Base-by-base conservation (phyloP, 768 basidiomycete genomes). In the Tulasnella calospora region DNA sequence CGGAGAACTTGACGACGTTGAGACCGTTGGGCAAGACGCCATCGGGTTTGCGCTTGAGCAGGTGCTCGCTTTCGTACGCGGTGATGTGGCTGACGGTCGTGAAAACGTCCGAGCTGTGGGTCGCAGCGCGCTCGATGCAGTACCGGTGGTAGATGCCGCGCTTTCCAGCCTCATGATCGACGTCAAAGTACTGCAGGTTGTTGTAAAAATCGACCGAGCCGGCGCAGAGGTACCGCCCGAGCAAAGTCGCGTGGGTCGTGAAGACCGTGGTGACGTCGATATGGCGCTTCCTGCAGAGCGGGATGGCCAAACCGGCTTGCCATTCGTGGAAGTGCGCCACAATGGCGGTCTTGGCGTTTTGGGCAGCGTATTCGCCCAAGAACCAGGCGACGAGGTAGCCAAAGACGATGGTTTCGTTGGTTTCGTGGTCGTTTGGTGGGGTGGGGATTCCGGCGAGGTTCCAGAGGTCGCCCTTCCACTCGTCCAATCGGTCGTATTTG, bases 381-480 rank as follows among this genome's bases (percentile, higher is more conserved):
- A 99, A 99, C 97, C 98, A 99, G 8, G 97, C 96, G 74, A 97
- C 94, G 80, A 99, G 91, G 84, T 99, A 99, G 19, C 97, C 97
- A 85, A 99, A 96, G 76, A 98, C 87, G 84, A 99, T 96, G 33
- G 96, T 92, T 83, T 99, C 97, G 87, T 99, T 99, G 33, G 98
- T 99, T 85, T 99, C 97, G 83, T 93, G 92, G 84, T 99, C 97
- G 82, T 94, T 94, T 1, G 96, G 94, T 23, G 98, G 98, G 69
- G 94, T 94, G 8, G 98, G 98, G 79, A 99, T 99, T 71, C 97
- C 98, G 13, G 98, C 97, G 72, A 99, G 85, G 84, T 96, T 98
- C 98, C 98, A 99, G 30, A 99, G 89, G 82, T 99, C 98, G 71
- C 92, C 91, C 85, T 99, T 99, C 98, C 98, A 99, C 83, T 99